Conservation (phyloP, 345 rosid species). For the Brassica rapa region DNA sequence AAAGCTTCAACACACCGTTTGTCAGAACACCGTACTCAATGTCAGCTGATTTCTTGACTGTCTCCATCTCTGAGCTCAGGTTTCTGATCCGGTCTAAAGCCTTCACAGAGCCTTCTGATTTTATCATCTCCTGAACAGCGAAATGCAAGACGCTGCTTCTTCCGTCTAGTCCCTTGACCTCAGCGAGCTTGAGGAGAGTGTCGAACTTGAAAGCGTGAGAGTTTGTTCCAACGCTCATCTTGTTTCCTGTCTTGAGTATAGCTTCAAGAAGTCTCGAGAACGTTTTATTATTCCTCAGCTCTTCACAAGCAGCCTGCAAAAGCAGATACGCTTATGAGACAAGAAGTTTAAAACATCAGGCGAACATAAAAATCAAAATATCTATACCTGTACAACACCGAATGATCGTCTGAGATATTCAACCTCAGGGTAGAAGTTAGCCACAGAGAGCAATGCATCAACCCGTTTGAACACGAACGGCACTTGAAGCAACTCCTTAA, state of each 20-base stretch:
- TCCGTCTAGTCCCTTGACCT: constrained; percentile 86
- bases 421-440: constrained; percentile 12
- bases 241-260: constrained; percentile 82
- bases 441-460: constrained; percentile 31
- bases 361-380: background rate
- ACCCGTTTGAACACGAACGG: constrained; percentile 30
- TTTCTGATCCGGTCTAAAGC: constrained; percentile 68
- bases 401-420: constrained; percentile 18
- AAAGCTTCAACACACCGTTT: constrained; percentile 64
- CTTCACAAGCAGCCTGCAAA: constrained; percentile 85
- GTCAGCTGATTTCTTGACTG: constrained; percentile 88
- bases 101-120: constrained; percentile 66
- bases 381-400: constrained; percentile 15
- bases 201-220: constrained; percentile 89
- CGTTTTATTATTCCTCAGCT: constrained; percentile 73
- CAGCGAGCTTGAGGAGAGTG: constrained; percentile 82
- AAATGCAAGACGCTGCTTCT: constrained; percentile 87
- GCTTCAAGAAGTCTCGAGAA: constrained; percentile 80
- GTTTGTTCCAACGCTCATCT: constrained; percentile 84
- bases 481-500: constrained; percentile 37
- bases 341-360: background rate
- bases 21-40: constrained; percentile 77
- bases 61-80: constrained; percentile 64
- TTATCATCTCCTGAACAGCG: constrained; percentile 85
- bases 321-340: constrained; percentile 13